These are phyloP conservation scores for Botrytis fabae DNA, from an alignment of 2,329 filamentous ascomycete species.

Conservation along the genomic window DNA sequence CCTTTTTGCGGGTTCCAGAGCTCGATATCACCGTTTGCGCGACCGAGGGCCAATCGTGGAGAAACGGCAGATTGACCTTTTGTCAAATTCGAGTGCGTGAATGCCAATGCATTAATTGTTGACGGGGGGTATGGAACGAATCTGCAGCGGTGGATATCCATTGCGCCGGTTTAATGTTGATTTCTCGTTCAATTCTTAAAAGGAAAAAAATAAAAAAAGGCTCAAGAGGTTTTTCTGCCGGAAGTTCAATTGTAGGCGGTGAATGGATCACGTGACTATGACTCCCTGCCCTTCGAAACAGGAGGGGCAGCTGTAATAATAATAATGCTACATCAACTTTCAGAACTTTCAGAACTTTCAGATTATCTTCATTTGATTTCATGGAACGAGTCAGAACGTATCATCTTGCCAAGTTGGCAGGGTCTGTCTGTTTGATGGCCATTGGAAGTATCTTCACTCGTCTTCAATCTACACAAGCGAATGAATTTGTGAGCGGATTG, in stretches of 20 bases:
- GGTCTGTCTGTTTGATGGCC: background rate
- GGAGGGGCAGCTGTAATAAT: no score
- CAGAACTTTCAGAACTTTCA: no score
- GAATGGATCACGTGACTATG: background rate
- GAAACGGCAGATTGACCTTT: constrained; percentile 56
- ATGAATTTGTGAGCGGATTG: background rate
- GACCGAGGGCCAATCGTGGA: constrained; percentile 81
- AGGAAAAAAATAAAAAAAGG: constrained; percentile 22
- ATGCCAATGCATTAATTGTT: constrained; percentile 91
- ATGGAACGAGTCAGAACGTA: background rate
- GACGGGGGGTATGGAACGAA: constrained; percentile 92
- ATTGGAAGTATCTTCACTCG: background rate
- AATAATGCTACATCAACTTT: background rate
- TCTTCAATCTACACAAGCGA: no score
- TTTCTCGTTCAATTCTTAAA: background rate
- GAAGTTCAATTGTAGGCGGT: constrained; percentile 18
- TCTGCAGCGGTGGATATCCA: constrained; percentile 97
- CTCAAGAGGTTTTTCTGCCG: constrained; percentile 20
- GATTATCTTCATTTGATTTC: background rate
- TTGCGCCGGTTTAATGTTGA: constrained; percentile 43
- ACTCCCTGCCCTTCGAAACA: background rate
- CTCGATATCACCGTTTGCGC: constrained; percentile 94
- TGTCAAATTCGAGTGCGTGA: constrained; percentile 70
- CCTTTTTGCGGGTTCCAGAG: constrained; percentile 85
- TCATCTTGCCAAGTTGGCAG: background rate